These are phyloP conservation scores for Yueomyces sinensis DNA, from an alignment of 805 yeast genomes.

Conservation along the genomic window DNA sequence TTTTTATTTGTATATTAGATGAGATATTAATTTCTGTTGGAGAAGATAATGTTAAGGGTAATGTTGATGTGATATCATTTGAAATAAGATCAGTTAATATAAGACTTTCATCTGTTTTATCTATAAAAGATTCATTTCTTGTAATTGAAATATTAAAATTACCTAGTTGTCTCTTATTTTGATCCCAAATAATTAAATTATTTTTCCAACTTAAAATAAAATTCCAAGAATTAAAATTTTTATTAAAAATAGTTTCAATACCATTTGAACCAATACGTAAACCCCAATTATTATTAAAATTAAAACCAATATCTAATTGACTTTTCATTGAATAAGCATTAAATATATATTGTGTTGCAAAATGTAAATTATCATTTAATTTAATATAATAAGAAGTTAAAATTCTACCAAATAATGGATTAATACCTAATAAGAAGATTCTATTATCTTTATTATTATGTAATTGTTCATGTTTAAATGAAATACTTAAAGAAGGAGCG, in stretches of 20 bases:
- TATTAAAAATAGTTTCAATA: not conserved
- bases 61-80: too few relatives aligned
- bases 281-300: not conserved
- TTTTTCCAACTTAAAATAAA: not conserved
- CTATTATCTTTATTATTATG: not conserved
- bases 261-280: not conserved
- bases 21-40: too few relatives aligned
- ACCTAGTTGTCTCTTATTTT: not conserved
- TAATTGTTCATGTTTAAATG: not conserved
- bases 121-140: not conserved
- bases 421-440: conserved; percentile 15
- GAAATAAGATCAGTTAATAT: too few relatives aligned
- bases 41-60: too few relatives aligned
- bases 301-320: conserved; percentile 60
- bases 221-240: not conserved
- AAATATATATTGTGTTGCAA: conserved; percentile 77
- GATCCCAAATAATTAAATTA: not conserved
- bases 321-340: conserved; percentile 85
- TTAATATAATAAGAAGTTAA: conserved; percentile 80
- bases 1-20: too few relatives aligned
- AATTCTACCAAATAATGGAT: conserved; percentile 82
- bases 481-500: not conserved
- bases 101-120: too few relatives aligned
- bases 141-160: not conserved
- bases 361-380: conserved; percentile 52